Evolutionary conservation across 768 basidiomycete species (phyloP), one percentile per base, ranked within the genome.

Genomic region (Lactarius psammicola): DNA sequence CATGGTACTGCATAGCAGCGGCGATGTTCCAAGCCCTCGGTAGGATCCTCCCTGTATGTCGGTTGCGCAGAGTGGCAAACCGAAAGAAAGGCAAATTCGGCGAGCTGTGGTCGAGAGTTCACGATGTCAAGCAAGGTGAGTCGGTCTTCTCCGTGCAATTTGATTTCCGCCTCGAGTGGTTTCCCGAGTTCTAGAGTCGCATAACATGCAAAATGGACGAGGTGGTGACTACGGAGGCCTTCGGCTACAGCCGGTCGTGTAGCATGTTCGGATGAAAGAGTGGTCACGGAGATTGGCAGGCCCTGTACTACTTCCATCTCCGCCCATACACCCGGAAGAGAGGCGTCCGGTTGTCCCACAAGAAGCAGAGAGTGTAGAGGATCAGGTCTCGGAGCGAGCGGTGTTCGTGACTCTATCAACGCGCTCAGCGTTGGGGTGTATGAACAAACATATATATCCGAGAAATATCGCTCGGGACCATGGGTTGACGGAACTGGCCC

Each of bases 1-100:
- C 69, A 30, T 53, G 57, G 9, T 49, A 53, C 26, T 68, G 68
- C 69, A 70, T 65, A 3, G 63, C 68, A 13, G 63, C 60, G 6
- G 67, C 56, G 9, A 70, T 60, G 38, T 59, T 31, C n/a, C 28
- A 70, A 17, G 0, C 40, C 59, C 31, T 70, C 69, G 20, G 59
- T 68, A 4, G 58, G 49, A n/a, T 59, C 46, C 9, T 11, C n/a
- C 23, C 30, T 26, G 5, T 60, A 38, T 13, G 30, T 51, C 34
- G 17, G 38, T 6, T 36, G 40, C 7, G 64, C 64, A 7, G 38
- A 66, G 23, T 58, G 49, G 31, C 60, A 49, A 10, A 36, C 40
- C 17, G 68, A 42, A 17, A 68, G 64, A 33, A 68, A 34, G 15
- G 57, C 64, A 17, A 68, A 31, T 18, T 62, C 64, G 20, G 60